Base-by-base conservation (phyloP, 176 grass and related monocot genomes). In the Rhynchospora tenuis region DNA sequence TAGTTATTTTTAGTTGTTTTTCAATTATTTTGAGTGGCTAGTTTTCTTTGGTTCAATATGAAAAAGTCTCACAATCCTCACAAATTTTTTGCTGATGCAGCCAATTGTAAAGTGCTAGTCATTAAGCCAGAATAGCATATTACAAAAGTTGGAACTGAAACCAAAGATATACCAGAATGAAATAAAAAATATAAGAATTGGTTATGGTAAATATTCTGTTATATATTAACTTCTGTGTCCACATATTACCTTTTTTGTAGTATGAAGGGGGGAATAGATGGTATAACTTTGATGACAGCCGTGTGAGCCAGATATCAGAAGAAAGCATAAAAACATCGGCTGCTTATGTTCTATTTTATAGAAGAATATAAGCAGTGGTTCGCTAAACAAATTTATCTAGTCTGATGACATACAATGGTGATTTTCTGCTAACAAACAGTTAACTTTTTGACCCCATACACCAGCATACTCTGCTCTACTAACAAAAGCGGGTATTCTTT, bases 341-440 rank as follows among this genome's bases (percentile, higher is more conserved):
- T 9, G 91, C 91, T 89, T 99, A 96, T 95, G 93, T 99, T 93
- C 86, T 92, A 68, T 96, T 96, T 85, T 99, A 93, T 74, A 87
- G 86, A 85, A 73, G 90, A 86, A 86, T 83, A 86, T 86, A 92
- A 64, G 43, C 73, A 76, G 3, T 2, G 19, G 42, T 68, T 68
- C 17, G 17, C 33, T 20, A 20, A 64, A 64, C 80, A 51, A 63
- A 14, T 63, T 10, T n/a, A 47, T 29, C 22, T 50, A 51, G 44
- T 47, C 22, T 19, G 54, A 52, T 65, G 63, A 66, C 42, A 62
- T 63, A 67, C 23, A 17, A 14, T 45, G 42, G n/a, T 45, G 3
- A 82, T 64, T 81, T 6, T 73, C 46, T 51, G 70, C 20, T 51
- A 73, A 51, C 19, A 51, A 54, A 29, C 16, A 46, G 31, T 29